Evolutionary conservation across 2,329 filamentous ascomycete genomes (phyloP), one percentile per base, ranked within the genome.

Genomic region (Geosmithia flava): DNA sequence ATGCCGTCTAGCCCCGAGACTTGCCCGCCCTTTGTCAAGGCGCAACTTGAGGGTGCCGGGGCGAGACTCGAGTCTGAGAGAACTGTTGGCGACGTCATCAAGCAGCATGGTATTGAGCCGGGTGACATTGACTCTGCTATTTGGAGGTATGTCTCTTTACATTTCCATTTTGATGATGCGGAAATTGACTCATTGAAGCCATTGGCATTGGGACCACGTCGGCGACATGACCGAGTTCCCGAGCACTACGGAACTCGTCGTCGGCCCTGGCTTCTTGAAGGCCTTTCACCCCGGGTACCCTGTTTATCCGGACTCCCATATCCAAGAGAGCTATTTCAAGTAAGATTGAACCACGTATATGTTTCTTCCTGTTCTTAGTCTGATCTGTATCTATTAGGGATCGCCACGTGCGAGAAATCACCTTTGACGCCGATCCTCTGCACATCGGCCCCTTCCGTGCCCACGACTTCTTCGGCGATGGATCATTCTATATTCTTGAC

Each of bases 181-280:
- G n/a, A n/a, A n/a, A n/a, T n/a, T n/a, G n/a, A 8, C 41, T 10
- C 17, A n/a, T 20, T 19, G 4, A 57, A 68, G 67, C 48, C 71
- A 76, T 52, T 70, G 64, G 58, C 68, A 72, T 51, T 71, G 64
- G 57, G 75, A 79, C 53, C 76, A 79, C 49, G 70, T 67, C 8
- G 76, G 75, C 0, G 69, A 77, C 48, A 62, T 68, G 0, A 65
- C 67, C 0, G 60, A 56, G 0, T 79, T 79, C 45, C 71, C 72
- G 1, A 1, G 53, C 0, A 58, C 53, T 1, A 74, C 72, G 1
- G 63, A 69, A 8, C 53, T 80, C 0, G 53, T 78, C 30, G 73
- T 77, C 3, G 76, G 76, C 0, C 69, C 74, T 0, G 75, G 75
- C 0, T 72, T 77, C 56, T 70, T 67, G 45, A 51, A 65, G 2